Base-by-base conservation (phyloP, 129 eudicot species). In the Ambrosia artemisiifolia region DNA sequence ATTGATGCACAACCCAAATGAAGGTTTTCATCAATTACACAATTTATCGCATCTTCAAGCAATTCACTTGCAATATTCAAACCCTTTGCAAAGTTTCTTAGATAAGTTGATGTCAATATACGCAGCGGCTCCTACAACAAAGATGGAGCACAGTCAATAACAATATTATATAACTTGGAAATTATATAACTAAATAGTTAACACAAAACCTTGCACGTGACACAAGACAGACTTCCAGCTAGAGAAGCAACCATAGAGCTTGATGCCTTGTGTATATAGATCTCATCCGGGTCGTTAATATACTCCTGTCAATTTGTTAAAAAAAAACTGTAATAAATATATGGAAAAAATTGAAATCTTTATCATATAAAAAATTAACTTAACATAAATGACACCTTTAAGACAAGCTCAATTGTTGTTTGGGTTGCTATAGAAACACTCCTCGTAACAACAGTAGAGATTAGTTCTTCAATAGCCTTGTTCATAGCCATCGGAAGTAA, bases 161-260 rank as follows among this genome's bases (percentile, higher is more conserved):
- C 13, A 55, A 24, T 33, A 51, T 32, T 16, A 42, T 18, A 32
- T 20, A 7, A 5, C 44, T 6, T 40, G 1, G 9, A 2, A 40
- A 40, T 40, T 7, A 40, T 7, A 40, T 7, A 40, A 43, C 10
- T 67, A 56, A 32, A 71, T 38, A 48, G 12, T 69, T n/a, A 62
- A 62, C 33, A 16, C 17, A 0, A 33, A 75, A 88, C 96, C 91
- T 86, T 88, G 87, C 91, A 83, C 12, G 85, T 88, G 10, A 83
- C 87, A 74, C 77, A 84, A 66, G 91, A 86, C 34, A 88, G 73
- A 66, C 80, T 84, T 70, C 89, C 96, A 14, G 91, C 89, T 63
- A 88, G 78, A 62, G 80, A 55, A n/a, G 79, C 89, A 34, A 88
- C 89, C 87, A 88, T 86, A 54, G 74, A 67, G 70, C 68, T 74